Base-by-base conservation (phyloP, 257 asterid species). In the Henckelia pumila region DNA sequence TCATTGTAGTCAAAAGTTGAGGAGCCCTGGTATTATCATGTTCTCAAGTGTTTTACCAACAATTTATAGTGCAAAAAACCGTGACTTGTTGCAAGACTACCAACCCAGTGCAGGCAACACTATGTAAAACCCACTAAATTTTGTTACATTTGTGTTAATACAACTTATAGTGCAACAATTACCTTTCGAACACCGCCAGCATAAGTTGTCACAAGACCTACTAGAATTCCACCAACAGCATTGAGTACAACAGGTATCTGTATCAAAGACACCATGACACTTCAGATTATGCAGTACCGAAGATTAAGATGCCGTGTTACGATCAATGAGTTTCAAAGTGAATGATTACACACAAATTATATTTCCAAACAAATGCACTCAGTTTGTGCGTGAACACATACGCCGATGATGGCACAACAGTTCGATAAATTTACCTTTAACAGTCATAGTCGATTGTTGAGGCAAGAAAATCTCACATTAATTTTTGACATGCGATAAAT, bases 141-240 rank as follows among this genome's bases (percentile, higher is more conserved):
- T 62, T 21, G 67, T 33, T 6, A 35, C 22, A 35, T 50, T 16
- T 33, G 53, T 32, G 16, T 17, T 32, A 22, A 35, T 6, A 28
- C 53, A 35, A 29, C 47, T 29, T 37, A 33, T 32, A 10, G 13
- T 26, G 17, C 53, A 2, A 62, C 6, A 4, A 82, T 53, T 64
- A 82, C 96, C 96, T 93, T 93, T 63, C 96, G 86, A 17, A 93
- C 97, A 62, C 99, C 99, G 67, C 99, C 99, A 23, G 96, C 97
- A 75, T 93, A 90, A 68, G 88, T 73, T 60, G 97, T 93, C 86
- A 93, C 95, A 47, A 93, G 95, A 65, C 99, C 99, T 50, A 93
- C 99, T 70, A 93, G 95, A 79, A 93, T 93, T 67, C 97, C 99
- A 63, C 99, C 96, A 79, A 82, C 82, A 72, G 95, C 97, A 82